Percentiles rank a stretch among this genome's conserved stretches.
Conservation (phyloP, 495 filamentous ascomycete species). For the Hypoxylon perforatum region DNA sequence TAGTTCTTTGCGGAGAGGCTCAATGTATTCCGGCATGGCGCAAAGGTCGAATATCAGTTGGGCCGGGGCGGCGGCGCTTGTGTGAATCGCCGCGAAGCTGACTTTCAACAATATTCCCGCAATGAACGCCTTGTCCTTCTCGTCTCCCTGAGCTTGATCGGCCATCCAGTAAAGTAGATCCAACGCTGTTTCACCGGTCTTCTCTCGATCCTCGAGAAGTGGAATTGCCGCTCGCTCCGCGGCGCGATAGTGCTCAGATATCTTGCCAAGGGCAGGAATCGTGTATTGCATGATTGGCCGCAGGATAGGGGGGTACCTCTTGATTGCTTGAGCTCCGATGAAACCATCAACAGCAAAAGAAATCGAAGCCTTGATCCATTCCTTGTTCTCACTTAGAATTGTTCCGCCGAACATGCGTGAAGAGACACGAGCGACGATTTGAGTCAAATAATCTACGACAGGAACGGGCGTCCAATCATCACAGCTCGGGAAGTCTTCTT, state of each 20-base stretch:
- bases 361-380: slow-evolving; percentile 18
- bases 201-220: background rate
- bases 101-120: slow-evolving; percentile 32
- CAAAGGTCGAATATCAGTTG: too few species aligned
- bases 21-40: too few species aligned
- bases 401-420: slow-evolving; percentile 19
- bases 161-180: slow-evolving; percentile 25
- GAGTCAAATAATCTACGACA: background rate
- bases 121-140: slow-evolving; percentile 19
- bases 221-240: slow-evolving; percentile 10
- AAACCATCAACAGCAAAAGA: slow-evolving; percentile 9
- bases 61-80: too few species aligned
- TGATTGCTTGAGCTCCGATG: slow-evolving; percentile 11
- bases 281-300: slow-evolving; percentile 1
- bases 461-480: slow-evolving; percentile 7
- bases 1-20: too few species aligned
- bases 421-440: slow-evolving; percentile 16
- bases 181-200: slow-evolving; percentile 2
- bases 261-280: slow-evolving; percentile 6
- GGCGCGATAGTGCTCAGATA: slow-evolving; percentile 1
- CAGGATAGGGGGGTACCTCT: background rate
- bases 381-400: slow-evolving; percentile 1
- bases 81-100: slow-evolving; percentile 48
- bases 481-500: slow-evolving; percentile 8
- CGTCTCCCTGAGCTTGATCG: background rate